phyloP scores from a whole-genome alignment of 352 stramenopile species.

The Aphanomyces cochlioides region DNA sequence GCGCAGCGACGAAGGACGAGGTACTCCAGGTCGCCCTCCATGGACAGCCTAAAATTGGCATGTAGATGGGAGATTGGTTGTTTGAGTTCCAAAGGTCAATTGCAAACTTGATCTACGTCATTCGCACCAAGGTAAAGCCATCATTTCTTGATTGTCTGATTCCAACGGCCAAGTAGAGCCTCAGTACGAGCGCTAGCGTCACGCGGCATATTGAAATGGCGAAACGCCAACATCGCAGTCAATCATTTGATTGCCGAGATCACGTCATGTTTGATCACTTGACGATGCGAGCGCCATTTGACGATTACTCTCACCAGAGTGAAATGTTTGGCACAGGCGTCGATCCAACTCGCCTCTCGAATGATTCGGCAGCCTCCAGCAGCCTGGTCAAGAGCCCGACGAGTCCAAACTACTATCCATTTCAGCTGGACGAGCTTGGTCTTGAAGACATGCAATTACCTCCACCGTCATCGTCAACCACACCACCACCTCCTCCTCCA shows the following conservation, averaged over 20 bases:
- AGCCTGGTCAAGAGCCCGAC: conserved; percentile 17
- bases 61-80: conserved; percentile 84
- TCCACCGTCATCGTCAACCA: neutral
- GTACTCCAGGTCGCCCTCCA: conserved; percentile 36
- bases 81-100: conserved; percentile 89
- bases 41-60: neutral
- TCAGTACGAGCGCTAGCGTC: conserved; percentile 19
- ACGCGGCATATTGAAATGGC: conserved; percentile 21
- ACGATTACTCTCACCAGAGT: neutral
- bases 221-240: conserved; percentile 26
- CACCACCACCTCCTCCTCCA: neutral
- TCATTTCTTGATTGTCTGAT: conserved; percentile 28
- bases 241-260: conserved; percentile 28
- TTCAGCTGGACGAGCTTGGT: conserved; percentile 22
- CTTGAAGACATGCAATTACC: conserved; percentile 1
- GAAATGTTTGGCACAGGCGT: neutral
- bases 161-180: conserved; percentile 37
- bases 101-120: conserved; percentile 74
- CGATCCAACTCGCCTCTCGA: neutral
- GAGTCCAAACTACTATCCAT: conserved; percentile 17
- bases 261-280: conserved; percentile 9
- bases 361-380: neutral
- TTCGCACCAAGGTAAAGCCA: conserved; percentile 52
- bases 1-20: conserved; percentile 75
- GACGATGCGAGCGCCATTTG: neutral